These are phyloP conservation scores for Ganoderma sinense DNA, from an alignment of 1,284 basidiomycete genomes.

Conservation along the genomic window DNA sequence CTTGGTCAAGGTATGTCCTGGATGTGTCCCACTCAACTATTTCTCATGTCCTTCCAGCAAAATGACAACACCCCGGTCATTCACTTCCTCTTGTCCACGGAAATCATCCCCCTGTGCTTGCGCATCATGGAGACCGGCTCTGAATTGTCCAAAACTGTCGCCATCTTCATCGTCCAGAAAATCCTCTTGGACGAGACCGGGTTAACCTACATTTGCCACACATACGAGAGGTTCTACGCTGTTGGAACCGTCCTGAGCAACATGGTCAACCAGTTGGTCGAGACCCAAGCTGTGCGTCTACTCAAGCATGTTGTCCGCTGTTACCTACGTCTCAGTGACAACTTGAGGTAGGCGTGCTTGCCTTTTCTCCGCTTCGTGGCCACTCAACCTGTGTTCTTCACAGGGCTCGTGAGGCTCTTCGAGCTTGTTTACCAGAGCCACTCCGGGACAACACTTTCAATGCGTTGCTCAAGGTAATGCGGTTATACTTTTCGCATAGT, in stretches of 20 bases:
- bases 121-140: constrained; percentile 99
- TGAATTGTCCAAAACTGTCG: constrained; percentile 99
- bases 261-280: constrained; percentile 97
- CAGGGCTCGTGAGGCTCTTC: constrained; percentile 94
- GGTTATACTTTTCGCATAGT: constrained; percentile 5
- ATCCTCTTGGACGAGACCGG: constrained; percentile 98
- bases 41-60: constrained; percentile 63
- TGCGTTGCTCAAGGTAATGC: constrained; percentile 81
- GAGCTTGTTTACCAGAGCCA: constrained; percentile 97
- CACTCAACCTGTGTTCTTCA: not conserved
- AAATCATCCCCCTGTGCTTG: constrained; percentile 99
- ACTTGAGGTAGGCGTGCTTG: constrained; percentile 74
- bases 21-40: not conserved
- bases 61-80: constrained; percentile 99
- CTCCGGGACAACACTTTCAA: constrained; percentile 95
- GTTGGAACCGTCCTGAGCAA: constrained; percentile 98
- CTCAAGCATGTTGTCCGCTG: constrained; percentile 99
- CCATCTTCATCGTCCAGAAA: constrained; percentile 99
- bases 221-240: constrained; percentile 99
- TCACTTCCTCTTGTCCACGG: constrained; percentile 98
- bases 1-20: constrained; percentile 82
- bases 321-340: constrained; percentile 96
- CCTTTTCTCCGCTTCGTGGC: not conserved
- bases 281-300: constrained; percentile 95
- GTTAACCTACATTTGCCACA: constrained; percentile 98